Evolutionary conservation across 2,329 filamentous ascomycete species (phyloP), one percentile per base, ranked within the genome.

Genomic region (Aspergillus sp.): DNA sequence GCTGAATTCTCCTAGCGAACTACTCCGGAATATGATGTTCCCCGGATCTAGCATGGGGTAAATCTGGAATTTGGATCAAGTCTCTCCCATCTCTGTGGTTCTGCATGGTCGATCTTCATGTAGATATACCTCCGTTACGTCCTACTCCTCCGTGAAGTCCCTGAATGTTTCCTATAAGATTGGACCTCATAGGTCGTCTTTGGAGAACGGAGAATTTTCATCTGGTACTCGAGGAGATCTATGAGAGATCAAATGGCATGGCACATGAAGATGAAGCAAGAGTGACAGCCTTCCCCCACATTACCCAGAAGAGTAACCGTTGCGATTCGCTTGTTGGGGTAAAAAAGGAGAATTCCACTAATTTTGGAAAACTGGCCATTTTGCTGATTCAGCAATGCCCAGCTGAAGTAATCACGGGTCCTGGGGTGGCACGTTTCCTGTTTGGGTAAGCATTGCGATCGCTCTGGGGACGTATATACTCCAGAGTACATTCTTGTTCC

Each of bases 391-490:
- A 38, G 35, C 35, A 38, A 38, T 3, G 14, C 1, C 22, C 35
- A n/a, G 35, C 9, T 11, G 24, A 30, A 8, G 26, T 30, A 30
- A 30, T 30, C 26, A 30, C 10, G 26, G 26, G 26, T 30, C 9
- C 9, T 22, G 26, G 2, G 10, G 9, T 10, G 26, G 4, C 4
- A 3, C 4, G 13, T 22, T 30, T 8, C 47, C 47, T 17, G 22
- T 49, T 44, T 24, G 47, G 40, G 47, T 44, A 49, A 49, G 24
- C 47, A 44, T 33, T 49, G 47, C 47, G 47, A 44, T 13, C 14
- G n/a, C 33, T n/a, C 35, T 2, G 35, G 35, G 26, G 26, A 30
- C 16, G 35, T 38, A 38, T 38, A 38, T 38, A 38, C 35, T n/a
- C 8, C 35, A 9, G 26, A 30, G 26, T 8, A 1, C 9, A 11